Base-by-base conservation (phyloP, 306 rosid genomes). In the Rosa lucieae region DNA sequence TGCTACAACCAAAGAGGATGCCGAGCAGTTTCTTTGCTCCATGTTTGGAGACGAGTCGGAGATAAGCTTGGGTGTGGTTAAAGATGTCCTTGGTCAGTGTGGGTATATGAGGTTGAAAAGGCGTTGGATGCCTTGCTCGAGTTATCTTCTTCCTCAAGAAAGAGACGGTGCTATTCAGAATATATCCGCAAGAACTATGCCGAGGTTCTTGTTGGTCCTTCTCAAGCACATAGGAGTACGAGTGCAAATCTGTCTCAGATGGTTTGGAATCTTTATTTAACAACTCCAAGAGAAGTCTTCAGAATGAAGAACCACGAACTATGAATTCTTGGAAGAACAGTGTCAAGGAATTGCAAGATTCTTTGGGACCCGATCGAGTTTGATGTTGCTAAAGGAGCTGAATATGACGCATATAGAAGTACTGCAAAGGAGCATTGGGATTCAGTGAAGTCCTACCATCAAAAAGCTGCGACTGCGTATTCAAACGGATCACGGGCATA, bases 21-120 rank as follows among this genome's bases (percentile, higher is more conserved):
- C 88, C 9, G 99, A 92, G 73, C 91, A 92, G 86, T 94, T 94
- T 72, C 89, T 94, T n/a, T 88, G 80, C 65, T 91, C 99, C n/a
- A 91, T 88, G 92, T 88, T 94, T 52, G 97, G 97, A 29, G 77
- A 86, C 8, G 87, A 89, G 53, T 89, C 82, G 61, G 94, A 89
- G 35, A 87, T 94, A 53, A 84, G 78, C 80, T 74, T 91, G 86
- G 91, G 85, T 49, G 86, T 88, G 77, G 95, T 94, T 73, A 85
- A 89, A 86, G 97, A 94, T 67, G 97, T 92, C 40, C 88, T 92
- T 46, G 8, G n/a, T 89, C 94, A 18, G 23, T 53, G 59, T 2
- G 23, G 23, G 8, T 53, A 18, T 53, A 18, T 53, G 59, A 17
- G 23, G 59, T 53, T 18, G 59, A 53, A 18, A 53, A 15, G 59